Base-by-base conservation (phyloP, 163 green algal genomes). In the Smithsoniella earleae region DNA sequence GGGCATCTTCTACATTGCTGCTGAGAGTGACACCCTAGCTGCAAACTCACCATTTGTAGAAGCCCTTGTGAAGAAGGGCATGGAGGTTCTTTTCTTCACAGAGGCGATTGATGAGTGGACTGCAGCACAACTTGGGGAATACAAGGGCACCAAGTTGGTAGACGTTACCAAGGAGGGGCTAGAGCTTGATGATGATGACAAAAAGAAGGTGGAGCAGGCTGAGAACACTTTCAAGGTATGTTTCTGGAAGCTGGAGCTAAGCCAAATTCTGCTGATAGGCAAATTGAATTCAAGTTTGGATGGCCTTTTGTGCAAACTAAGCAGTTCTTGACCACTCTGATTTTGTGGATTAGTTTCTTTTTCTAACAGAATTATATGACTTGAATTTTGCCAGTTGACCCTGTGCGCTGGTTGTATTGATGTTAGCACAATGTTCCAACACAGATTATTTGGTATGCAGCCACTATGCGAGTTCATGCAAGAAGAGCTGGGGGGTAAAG, bases 101-200 rank as follows among this genome's bases (percentile, higher is more conserved):
- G 94, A 98, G 80, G 84, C 93, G n/a, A 94, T 97, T 45, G 94
- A 99, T 65, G 94, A 99, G 89, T 85, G 92, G 18, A 82, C 85
- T 34, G 75, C 96, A 8, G 84, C 86, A 13, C 34, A 95, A 91
- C 76, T 76, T 97, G 46, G 78, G 43, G 5, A 85, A 90, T 98
- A 89, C 77, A 82, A 89, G 3, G 89, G 91, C 22, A 84, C 91
- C 63, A 79, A 90, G 62, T 77, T 99, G 36, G 82, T 91, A 36
- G 94, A 98, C 76, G 89, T 98, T 8, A 86, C 82, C 38, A 94
- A 96, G 73, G 94, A 99, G 79, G 90, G 89, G 30, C 75, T 98
- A 18, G 80, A 90, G 34, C 62, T 95, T 10, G 88, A 82, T 58
- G 78, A 77, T 43, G 76, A 86, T 46, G 81, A 86, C 27, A 84